phyloP scores from a whole-genome alignment of 2,329 filamentous ascomycete genomes.

The Fusarium clavum region DNA sequence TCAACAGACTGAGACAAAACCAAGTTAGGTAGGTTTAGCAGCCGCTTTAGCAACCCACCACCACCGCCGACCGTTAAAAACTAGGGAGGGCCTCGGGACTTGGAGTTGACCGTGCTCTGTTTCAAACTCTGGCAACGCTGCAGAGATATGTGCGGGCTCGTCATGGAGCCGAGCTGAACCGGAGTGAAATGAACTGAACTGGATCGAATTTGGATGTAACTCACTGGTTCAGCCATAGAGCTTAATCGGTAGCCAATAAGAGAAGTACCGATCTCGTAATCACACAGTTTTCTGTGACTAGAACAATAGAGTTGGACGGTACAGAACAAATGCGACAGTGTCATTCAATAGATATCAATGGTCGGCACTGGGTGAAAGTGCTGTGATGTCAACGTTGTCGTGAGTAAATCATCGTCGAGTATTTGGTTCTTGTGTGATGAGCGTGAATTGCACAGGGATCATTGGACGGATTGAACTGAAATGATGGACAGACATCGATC shows the following conservation, averaged over 20 bases:
- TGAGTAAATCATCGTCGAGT: constrained; percentile 13
- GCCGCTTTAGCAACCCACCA: constrained; percentile 15
- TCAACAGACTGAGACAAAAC: constrained; percentile 8
- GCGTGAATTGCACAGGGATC: constrained; percentile 18
- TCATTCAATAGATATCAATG: constrained; percentile 6
- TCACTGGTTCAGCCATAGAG: neutral
- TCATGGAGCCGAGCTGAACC: neutral
- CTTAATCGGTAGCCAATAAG: constrained; percentile 24
- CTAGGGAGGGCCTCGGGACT: constrained; percentile 20
- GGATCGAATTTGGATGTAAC: constrained; percentile 15
- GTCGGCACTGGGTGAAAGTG: neutral
- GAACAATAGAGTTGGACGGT: neutral
- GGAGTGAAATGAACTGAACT: neutral
- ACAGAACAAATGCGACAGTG: constrained; percentile 8
- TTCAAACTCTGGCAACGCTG: constrained; percentile 14
- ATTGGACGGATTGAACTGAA: neutral
- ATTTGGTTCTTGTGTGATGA: neutral
- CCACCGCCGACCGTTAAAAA: constrained; percentile 3
- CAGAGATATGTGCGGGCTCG: neutral
- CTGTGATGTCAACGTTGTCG: constrained; percentile 11
- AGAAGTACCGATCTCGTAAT: constrained; percentile 15
- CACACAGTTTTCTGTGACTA: neutral
- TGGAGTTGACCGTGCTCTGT: constrained; percentile 24
- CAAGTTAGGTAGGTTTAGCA: constrained; percentile 19
- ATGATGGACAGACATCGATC: constrained; percentile 20